Conservation (phyloP, 345 rosid species). For the Brassica rapa region DNA sequence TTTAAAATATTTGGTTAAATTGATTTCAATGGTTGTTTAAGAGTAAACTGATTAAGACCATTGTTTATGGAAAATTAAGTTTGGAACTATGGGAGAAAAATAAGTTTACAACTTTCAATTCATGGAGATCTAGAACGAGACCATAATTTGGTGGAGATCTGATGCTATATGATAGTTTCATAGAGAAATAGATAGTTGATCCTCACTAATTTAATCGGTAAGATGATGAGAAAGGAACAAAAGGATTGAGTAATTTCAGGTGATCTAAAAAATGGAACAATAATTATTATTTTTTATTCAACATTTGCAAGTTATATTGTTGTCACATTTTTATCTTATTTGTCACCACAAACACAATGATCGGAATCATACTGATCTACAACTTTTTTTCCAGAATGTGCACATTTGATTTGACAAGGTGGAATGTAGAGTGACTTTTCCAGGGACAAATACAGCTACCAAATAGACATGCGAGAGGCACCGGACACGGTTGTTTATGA, state of each 20-base stretch:
- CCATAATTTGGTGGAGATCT: too few relatives aligned
- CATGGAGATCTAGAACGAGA: too few relatives aligned
- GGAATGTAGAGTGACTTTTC: background rate
- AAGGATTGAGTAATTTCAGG: background rate
- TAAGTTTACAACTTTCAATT: too few relatives aligned
- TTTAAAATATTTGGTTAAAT: too few relatives aligned
- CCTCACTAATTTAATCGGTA: background rate
- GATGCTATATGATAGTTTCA: too few relatives aligned
- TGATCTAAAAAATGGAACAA: background rate
- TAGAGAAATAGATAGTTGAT: too few relatives aligned
- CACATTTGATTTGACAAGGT: background rate
- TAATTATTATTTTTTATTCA: background rate
- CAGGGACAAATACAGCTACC: constrained; percentile 25
- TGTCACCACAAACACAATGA: background rate
- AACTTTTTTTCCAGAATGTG: background rate
- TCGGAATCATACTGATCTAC: background rate
- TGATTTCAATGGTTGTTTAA: too few relatives aligned
- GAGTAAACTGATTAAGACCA: too few relatives aligned
- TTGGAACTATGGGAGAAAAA: too few relatives aligned
- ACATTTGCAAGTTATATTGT: background rate
- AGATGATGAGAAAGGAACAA: background rate
- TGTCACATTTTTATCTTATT: background rate
- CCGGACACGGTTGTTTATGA: constrained; percentile 20
- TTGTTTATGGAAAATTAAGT: too few relatives aligned
- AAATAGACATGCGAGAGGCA: constrained; percentile 22